These are phyloP conservation scores for Russula vinacea DNA, from an alignment of 768 basidiomycete species.

Conservation along the genomic window DNA sequence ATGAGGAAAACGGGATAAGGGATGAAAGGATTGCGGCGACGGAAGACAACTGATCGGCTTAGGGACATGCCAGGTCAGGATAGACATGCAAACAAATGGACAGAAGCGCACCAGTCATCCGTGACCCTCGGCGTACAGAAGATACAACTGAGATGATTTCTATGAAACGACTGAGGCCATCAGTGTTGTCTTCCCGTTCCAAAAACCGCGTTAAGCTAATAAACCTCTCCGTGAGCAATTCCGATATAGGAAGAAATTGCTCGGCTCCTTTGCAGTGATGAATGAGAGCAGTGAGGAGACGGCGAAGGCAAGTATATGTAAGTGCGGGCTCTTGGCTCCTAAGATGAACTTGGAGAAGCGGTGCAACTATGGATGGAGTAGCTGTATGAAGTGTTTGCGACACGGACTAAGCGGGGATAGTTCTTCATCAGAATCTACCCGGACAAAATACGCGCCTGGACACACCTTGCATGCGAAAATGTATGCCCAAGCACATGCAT, in stretches of 20 bases:
- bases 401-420: constrained; percentile 53
- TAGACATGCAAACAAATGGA: background rate
- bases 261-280: constrained; percentile 77
- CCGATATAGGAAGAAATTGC: constrained; percentile 56
- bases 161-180: constrained; percentile 50
- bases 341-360: constrained; percentile 57
- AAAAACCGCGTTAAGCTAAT: constrained; percentile 21
- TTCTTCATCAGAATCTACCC: background rate
- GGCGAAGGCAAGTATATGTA: constrained; percentile 58
- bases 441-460: constrained; percentile 10
- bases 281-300: constrained; percentile 72
- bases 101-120: constrained; percentile 53
- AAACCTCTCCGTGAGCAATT: constrained; percentile 49
- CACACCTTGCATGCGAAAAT: constrained; percentile 76
- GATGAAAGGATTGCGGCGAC: constrained; percentile 36
- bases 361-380: constrained; percentile 57
- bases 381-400: constrained; percentile 79
- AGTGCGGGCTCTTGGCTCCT: constrained; percentile 39
- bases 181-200: constrained; percentile 32
- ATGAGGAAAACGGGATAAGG: constrained; percentile 34
- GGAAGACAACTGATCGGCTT: constrained; percentile 41
- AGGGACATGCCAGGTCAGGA: constrained; percentile 17
- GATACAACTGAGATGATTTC: constrained; percentile 56
- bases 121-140: constrained; percentile 68
- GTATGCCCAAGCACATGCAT: constrained; percentile 68